Evolutionary conservation across 352 stramenopile genomes (phyloP).

Genomic region (Aphanomyces invadans): DNA sequence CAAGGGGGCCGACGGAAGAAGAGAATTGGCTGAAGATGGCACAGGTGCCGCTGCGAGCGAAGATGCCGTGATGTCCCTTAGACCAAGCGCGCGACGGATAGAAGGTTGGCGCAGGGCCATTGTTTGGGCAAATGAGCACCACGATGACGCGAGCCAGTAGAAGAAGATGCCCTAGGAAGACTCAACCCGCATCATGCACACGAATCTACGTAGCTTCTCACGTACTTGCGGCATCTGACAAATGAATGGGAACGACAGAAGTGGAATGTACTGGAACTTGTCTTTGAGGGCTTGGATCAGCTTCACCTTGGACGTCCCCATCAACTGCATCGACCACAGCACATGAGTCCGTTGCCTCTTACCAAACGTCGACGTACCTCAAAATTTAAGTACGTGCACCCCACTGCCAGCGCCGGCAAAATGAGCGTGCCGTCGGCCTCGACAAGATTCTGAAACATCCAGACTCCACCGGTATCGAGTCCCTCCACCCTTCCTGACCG

Average conservation of each 20-base stretch:
- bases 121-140: conserved; percentile 54
- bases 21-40: background rate
- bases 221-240: conserved; percentile 37
- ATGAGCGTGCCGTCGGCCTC: conserved; percentile 55
- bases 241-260: conserved; percentile 48
- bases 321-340: background rate
- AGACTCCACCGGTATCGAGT: conserved; percentile 51
- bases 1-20: background rate
- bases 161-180: conserved; percentile 55
- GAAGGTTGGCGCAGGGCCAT: conserved; percentile 56
- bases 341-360: background rate
- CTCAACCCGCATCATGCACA: background rate
- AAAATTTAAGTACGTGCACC: conserved; percentile 55
- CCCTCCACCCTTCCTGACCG: conserved; percentile 55
- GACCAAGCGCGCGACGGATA: conserved; percentile 47
- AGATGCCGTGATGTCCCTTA: conserved; percentile 22
- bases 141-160: conserved; percentile 69
- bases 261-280: conserved; percentile 42
- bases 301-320: conserved; percentile 33
- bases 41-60: background rate
- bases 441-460: conserved; percentile 58
- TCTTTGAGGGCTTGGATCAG: conserved; percentile 40
- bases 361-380: conserved; percentile 3
- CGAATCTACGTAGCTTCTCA: background rate
- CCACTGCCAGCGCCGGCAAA: conserved; percentile 42